Conservation (phyloP, 257 asterid species). For the Petrea volubilis region DNA sequence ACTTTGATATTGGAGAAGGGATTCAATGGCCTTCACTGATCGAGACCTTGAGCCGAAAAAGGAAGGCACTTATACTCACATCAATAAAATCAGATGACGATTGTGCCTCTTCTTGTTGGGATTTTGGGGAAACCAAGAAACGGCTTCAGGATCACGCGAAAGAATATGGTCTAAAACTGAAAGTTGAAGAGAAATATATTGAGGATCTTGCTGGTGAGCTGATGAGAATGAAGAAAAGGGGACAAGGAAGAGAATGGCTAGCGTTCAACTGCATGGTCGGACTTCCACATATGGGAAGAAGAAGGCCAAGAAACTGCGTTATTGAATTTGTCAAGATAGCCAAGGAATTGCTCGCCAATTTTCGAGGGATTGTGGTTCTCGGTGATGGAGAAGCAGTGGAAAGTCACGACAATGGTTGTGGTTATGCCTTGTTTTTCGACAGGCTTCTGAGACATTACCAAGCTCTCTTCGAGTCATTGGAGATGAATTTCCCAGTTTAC, state of each 20-base stretch:
- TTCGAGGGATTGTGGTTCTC: conserved; percentile 38
- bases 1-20: conserved; percentile 50
- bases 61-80: conserved; percentile 39
- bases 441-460: conserved; percentile 37
- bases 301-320: conserved; percentile 27
- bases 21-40: conserved; percentile 49
- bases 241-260: conserved; percentile 35
- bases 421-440: conserved; percentile 39
- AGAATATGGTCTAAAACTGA: conserved; percentile 30
- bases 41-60: conserved; percentile 33
- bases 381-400: conserved; percentile 55
- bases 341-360: conserved; percentile 28
- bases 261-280: conserved; percentile 57
- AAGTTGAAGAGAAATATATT: conserved; percentile 35
- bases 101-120: conserved; percentile 17
- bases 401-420: not conserved
- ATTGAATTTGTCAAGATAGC: conserved; percentile 40
- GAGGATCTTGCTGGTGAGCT: conserved; percentile 36
- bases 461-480: conserved; percentile 53
- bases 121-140: conserved; percentile 41
- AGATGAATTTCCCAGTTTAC: conserved; percentile 42
- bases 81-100: conserved; percentile 37
- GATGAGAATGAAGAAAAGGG: conserved; percentile 29
- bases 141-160: conserved; percentile 42
- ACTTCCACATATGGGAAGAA: conserved; percentile 55